Base-by-base conservation (phyloP, 2,329 filamentous ascomycete species). In the Fonsecaea multimorphosa region DNA sequence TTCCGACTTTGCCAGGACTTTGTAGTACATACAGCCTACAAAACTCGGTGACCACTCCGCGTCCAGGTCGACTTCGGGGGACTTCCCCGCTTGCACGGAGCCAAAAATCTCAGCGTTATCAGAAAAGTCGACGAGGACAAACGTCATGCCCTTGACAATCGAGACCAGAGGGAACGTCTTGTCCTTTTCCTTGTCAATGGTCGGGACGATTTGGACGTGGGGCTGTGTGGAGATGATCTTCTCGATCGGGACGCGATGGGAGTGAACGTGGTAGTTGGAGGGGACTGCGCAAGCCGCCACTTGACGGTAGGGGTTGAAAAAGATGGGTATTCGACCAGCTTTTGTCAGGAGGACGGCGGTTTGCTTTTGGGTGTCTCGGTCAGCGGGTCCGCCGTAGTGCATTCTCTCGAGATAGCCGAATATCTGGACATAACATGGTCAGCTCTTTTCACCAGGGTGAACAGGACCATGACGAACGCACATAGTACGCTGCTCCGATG, bases 61-160 rank as follows among this genome's bases (percentile, higher is more conserved):
- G 62, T 77, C 75, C 16, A 76, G 68, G 52, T 72, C 63, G 19
- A 67, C 71, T 14, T 73, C 71, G 0, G 74, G 74, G 1, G 73
- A 69, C 61, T 74, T 71, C 12, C 66, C 72, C 0, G 68, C 62
- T 59, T 70, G 68, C 11, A 76, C 65, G 16, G 65, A 62, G 7
- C 67, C 68, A 44, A 74, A 68, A 24, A 74, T 61, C 7, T 71
- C 70, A 1, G 72, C 72, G 44, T 71, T 69, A 8, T 70, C 71
- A 1, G 74, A 74, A 54, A 77, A 66, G 44, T 75, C 73, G 31
- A 78, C 70, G 1, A 77, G 72, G 11, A 72, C 73, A 65, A 75
- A 77, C 0, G 86, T 86, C 88, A 93, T 90, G 55, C 91, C 91
- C 52, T 86, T 86, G 38, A 92, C 90, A 53, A 93, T 86, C 69